Base-by-base conservation (phyloP, 164 flowering plant genomes). In the Akebia trifoliata region DNA sequence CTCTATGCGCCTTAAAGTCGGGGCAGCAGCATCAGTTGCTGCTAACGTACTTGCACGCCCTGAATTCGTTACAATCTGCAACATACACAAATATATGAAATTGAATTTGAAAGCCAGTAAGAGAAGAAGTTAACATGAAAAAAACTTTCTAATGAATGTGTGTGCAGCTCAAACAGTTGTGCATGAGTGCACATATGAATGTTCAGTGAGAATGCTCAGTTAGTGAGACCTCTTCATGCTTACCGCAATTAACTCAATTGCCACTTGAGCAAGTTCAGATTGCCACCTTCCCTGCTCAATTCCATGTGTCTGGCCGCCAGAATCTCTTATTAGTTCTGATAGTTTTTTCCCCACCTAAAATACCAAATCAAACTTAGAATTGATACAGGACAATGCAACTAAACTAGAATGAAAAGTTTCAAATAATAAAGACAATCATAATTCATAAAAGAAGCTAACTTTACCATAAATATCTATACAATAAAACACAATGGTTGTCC, bases 11-110 rank as follows among this genome's bases (percentile, higher is more conserved):
- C 86, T 83, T 65, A 90, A 54, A 25, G 99, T 94, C 9, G 99
- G 97, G 47, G 89, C 87, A 61, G 96, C 97, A 59, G 99, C 99
- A 86, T 94, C 99, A 44, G 87, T 84, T 34, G 99, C 99, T 20
- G 93, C 95, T 53, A 90, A 65, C 28, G 95, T 82, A 74, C 91
- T 90, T 30, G 97, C 96, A 61, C 96, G 93, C 30, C 99, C 99
- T 0, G 95, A 94, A 73, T 86, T 88, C 30, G 99, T 94, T 30
- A 94, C 95, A 67, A 94, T 81, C 99, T 94, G 53, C 65, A 69
- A 52, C 15, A 56, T n/a, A 20, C 6, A 24, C 2, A 39, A 59
- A 14, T 14, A 46, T 43, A 4, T 4, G 15, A 21, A 44, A 46
- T 50, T 20, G 6, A n/a, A n/a, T 20, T n/a, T n/a, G n/a, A n/a